Conservation (phyloP, 805 yeast genomes). For the Sugiyamaella mastotermitis region DNA sequence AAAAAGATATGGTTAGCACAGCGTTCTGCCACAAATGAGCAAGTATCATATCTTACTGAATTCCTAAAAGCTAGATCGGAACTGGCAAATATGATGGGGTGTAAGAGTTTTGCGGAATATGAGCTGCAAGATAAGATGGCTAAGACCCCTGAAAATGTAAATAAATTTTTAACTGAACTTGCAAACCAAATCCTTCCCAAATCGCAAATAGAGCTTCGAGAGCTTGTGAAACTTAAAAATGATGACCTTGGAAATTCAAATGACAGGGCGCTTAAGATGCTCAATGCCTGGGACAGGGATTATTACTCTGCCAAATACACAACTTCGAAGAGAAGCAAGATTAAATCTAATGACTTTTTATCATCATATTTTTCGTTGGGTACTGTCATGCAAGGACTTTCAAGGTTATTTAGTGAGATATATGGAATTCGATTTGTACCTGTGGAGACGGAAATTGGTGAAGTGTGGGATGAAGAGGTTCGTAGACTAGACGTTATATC, state of each 20-base stretch:
- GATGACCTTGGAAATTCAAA: slow-evolving; percentile 37
- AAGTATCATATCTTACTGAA: slow-evolving; percentile 51
- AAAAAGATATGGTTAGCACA: slow-evolving; percentile 67
- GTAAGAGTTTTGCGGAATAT: slow-evolving; percentile 65
- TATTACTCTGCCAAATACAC: slow-evolving; percentile 39
- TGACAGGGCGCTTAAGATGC: slow-evolving; percentile 15
- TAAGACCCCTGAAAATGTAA: slow-evolving; percentile 67
- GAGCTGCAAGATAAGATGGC: slow-evolving; percentile 91
- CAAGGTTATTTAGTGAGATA: slow-evolving; percentile 58
- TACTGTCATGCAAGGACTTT: slow-evolving; percentile 76
- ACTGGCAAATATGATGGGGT: slow-evolving; percentile 69
- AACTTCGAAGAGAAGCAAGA: slow-evolving; percentile 24
- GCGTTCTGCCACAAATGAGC: slow-evolving; percentile 59
- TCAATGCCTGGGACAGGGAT: slow-evolving; percentile 93
- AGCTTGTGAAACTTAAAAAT: slow-evolving; percentile 24
- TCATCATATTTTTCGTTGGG: slow-evolving; percentile 77
- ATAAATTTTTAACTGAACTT: slow-evolving; percentile 57
- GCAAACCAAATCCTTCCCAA: slow-evolving; percentile 45
- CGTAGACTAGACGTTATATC: slow-evolving; percentile 73
- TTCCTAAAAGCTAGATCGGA: slow-evolving; percentile 62
- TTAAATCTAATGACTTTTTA: slow-evolving; percentile 38
- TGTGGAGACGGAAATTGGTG: slow-evolving; percentile 56
- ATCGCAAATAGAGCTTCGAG: slow-evolving; percentile 53
- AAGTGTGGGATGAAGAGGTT: slow-evolving; percentile 85
- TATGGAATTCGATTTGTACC: slow-evolving; percentile 78